A percentile compares a stretch with the other conserved stretches of the same genome.
Evolutionary conservation across 116 monocot species (phyloP).

Genomic region (Phalaenopsis hybrid): DNA sequence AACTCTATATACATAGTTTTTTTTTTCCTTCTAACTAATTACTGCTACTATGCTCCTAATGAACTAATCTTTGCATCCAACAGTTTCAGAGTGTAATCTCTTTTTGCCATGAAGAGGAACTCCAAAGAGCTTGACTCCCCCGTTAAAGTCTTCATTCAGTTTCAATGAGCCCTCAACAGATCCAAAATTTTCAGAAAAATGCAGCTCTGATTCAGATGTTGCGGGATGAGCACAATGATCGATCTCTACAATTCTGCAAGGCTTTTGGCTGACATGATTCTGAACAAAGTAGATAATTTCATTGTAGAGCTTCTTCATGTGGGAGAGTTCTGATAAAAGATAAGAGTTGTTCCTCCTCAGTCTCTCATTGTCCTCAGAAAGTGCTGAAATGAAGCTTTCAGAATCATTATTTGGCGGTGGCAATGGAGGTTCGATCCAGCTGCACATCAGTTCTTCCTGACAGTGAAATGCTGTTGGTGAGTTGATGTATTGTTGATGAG

Average conservation of each 20-base stretch:
- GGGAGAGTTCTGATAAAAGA: constrained; percentile 71
- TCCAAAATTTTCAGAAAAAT: not conserved
- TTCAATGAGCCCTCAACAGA: constrained; percentile 3
- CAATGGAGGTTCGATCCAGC: constrained; percentile 19
- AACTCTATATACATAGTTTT: not conserved
- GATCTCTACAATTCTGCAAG: constrained; percentile 29
- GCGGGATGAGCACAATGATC: not conserved
- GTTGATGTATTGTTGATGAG: constrained; percentile 12
- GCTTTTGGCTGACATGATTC: constrained; percentile 61
- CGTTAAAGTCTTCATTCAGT: constrained; percentile 10
- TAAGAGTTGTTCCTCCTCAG: constrained; percentile 71
- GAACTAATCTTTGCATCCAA: constrained; percentile 7
- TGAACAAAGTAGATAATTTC: constrained; percentile 89
- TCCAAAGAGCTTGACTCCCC: constrained; percentile 48
- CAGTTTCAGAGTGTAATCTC: constrained; percentile 22
- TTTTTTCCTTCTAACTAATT: not conserved
- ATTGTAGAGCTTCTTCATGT: constrained; percentile 93
- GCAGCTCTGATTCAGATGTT: not conserved
- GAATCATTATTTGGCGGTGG: not conserved
- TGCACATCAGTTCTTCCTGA: constrained; percentile 13
- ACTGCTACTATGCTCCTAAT: not conserved
- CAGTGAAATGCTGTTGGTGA: constrained; percentile 4
- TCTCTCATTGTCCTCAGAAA: constrained; percentile 82
- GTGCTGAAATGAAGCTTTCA: constrained; percentile 45
- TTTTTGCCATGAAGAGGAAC: constrained; percentile 50